Evolutionary conservation across 352 stramenopile genomes (phyloP), one percentile per base, ranked within the genome.

Genomic region (Phytophthora europaea): DNA sequence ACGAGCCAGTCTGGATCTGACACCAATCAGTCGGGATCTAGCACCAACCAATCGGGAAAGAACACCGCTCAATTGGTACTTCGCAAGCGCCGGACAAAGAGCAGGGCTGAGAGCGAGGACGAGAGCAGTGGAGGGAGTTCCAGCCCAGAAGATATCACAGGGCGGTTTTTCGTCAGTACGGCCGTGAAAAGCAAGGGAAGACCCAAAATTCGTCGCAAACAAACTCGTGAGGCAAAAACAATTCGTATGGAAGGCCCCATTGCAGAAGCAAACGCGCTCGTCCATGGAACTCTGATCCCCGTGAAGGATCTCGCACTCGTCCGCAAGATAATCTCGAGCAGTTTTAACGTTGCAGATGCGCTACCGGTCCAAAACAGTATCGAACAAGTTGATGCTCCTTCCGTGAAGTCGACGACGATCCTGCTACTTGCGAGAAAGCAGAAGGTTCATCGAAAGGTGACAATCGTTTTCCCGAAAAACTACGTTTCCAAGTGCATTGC

Each of bases 281-380:
- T 55, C 8, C 51, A 68, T 61, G 61, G 51, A 48, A 61, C 51
- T 12, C 38, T 69, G 0, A 38, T 63, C 4, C 52, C 62, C 0
- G 26, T 62, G 2, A 69, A 69, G 8, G 62, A 69, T 7, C 20
- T 69, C 7, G 13, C 38, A 2, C 52, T 62, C 5, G 52, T 69
- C 1, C 36, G 62, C 20, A 62, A 57, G 16, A 69, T 52, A 23
- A n/a, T 69, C 1, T 12, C 5, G 1, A 28, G 5, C 22, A 62
- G 38, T 12, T 62, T 62, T 8, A 69, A 62, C 22, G 52, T 62
- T 9, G 15, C 4, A 1, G 40, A 62, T 26, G 62, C 53, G 0
- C 8, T 58, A 6, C 40, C 62, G 4, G 40, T 62, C 3, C 26
- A 63, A 2, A 0, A n/a, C 2, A 62, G 50, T 2, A 57, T 62